These are phyloP conservation scores for Podaxis mareebaensis DNA, from an alignment of 768 basidiomycete species.

Conservation along the genomic window DNA sequence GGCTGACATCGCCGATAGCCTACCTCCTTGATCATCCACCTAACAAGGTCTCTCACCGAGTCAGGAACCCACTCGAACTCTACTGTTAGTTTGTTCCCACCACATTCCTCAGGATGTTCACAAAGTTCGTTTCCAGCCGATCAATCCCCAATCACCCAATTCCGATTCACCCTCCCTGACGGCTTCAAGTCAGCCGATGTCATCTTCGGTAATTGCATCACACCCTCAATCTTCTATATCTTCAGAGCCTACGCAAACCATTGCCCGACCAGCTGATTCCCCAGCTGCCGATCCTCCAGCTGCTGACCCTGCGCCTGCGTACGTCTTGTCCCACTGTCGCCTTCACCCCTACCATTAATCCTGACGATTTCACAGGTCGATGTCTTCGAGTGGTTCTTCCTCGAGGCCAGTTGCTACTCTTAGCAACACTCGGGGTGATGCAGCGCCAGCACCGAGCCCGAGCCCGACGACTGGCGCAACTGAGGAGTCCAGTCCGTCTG, in stretches of 20 bases:
- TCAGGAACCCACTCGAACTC: neutral
- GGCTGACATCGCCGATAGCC: neutral
- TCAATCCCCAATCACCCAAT: slow-evolving; percentile 9
- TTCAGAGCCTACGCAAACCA: slow-evolving; percentile 1
- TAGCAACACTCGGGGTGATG: neutral
- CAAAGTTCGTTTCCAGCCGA: slow-evolving; percentile 1
- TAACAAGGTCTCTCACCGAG: neutral
- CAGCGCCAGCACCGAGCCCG: neutral
- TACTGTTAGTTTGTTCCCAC: slow-evolving; percentile 5
- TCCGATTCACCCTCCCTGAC: slow-evolving; percentile 2
- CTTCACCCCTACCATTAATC: neutral
- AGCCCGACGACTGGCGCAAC: neutral
- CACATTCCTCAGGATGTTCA: neutral
- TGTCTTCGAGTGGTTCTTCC: slow-evolving; percentile 4
- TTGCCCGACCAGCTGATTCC: neutral
- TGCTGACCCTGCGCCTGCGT: neutral
- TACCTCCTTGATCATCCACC: neutral
- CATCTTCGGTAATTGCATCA: slow-evolving; percentile 12
- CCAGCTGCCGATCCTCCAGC: neutral
- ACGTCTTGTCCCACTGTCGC: neutral
- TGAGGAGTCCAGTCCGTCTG: neutral
- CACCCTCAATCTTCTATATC: slow-evolving; percentile 8
- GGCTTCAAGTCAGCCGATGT: slow-evolving; percentile 8
- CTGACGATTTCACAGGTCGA: slow-evolving; percentile 7
- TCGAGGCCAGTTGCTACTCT: neutral